These are phyloP conservation scores for Tetrahymena elliotti DNA, from an alignment of 73 alveolate species.

Conservation along the genomic window DNA sequence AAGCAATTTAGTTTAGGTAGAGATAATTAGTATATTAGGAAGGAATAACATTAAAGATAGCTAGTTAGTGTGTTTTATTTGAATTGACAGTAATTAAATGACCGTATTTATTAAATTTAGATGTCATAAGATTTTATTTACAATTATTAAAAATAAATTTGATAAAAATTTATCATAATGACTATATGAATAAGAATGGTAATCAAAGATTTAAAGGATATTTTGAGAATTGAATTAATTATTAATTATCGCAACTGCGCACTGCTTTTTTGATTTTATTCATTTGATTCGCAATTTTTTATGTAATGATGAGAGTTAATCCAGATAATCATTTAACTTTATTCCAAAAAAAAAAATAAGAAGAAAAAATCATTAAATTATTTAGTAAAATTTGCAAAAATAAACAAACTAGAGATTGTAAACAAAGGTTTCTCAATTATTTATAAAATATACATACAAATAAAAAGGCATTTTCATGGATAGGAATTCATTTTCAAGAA, in stretches of 20 bases:
- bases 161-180: background rate
- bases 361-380: background rate
- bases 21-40: background rate
- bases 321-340: background rate
- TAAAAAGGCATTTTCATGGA: background rate
- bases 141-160: background rate
- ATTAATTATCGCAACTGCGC: background rate
- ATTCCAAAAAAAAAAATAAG: background rate
- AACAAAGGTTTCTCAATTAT: background rate
- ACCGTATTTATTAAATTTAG: background rate
- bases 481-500: background rate
- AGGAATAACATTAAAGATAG: background rate
- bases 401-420: background rate
- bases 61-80: background rate
- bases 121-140: background rate
- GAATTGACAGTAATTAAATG: background rate
- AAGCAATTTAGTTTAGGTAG: background rate
- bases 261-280: background rate
- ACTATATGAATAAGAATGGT: background rate
- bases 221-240: background rate
- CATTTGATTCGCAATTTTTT: background rate
- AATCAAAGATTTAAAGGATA: background rate
- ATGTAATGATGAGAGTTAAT: background rate
- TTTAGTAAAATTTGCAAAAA: background rate
- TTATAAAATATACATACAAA: background rate